phyloP scores from a whole-genome alignment of 257 asterid species.

The Striga asiatica region DNA sequence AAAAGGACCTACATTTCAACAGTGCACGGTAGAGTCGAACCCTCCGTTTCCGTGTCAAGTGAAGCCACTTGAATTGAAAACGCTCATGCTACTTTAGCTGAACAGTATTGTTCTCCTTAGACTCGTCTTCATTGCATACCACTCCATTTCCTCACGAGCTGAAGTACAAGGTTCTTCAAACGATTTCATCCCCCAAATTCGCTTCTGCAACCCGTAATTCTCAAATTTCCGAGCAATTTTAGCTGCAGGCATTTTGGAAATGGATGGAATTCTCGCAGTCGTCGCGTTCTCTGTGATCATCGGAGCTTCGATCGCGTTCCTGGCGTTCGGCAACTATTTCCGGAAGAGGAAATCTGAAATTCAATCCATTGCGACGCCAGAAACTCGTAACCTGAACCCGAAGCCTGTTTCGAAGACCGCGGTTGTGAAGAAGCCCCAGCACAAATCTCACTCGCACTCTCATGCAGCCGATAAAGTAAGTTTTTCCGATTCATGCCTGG shows the following conservation, averaged over 20 bases:
- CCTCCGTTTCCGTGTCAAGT: too few species aligned
- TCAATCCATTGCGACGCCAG: slow-evolving; percentile 55
- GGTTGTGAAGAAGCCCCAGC: slow-evolving; percentile 42
- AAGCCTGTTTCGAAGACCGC: slow-evolving; percentile 31
- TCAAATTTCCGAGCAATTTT: neutral
- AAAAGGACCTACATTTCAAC: too few species aligned
- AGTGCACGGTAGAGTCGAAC: too few species aligned
- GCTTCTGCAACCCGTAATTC: neutral
- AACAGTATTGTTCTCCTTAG: too few species aligned
- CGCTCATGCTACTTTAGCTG: too few species aligned
- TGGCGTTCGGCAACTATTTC: slow-evolving; percentile 51
- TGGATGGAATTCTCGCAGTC: slow-evolving; percentile 58
- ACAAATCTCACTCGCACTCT: slow-evolving; percentile 57
- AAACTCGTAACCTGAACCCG: slow-evolving; percentile 24
- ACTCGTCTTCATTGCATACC: neutral
- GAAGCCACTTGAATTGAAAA: too few species aligned
- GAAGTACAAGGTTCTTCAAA: slow-evolving; percentile 3
- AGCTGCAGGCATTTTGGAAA: slow-evolving; percentile 1
- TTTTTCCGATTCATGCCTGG: slow-evolving; percentile 7
- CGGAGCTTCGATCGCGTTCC: slow-evolving; percentile 68
- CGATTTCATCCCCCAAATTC: neutral
- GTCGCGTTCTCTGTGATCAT: slow-evolving; percentile 44
- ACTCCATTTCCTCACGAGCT: neutral
- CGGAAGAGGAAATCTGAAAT: slow-evolving; percentile 61
- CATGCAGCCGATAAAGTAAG: slow-evolving; percentile 73